A percentile compares a stretch with the other conserved stretches of the same genome.
Evolutionary conservation across 345 rosid species (phyloP).

Genomic region (Pistacia integerrima): DNA sequence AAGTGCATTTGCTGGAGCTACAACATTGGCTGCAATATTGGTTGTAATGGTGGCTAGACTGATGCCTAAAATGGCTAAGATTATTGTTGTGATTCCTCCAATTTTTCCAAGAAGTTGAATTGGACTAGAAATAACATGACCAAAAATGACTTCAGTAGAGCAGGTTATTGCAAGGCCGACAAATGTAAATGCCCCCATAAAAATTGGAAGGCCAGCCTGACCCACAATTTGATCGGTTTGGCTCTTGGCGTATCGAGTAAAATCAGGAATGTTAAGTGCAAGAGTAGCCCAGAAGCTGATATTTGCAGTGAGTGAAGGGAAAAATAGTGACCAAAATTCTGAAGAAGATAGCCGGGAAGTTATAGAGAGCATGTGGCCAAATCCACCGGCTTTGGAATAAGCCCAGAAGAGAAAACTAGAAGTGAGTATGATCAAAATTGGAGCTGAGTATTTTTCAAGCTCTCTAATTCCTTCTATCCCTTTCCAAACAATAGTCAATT

Average conservation of each 20-base stretch:
- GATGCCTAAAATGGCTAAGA: constrained; percentile 75
- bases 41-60: constrained; percentile 84
- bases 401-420: constrained; percentile 76
- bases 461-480: constrained; percentile 86
- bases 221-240: constrained; percentile 82
- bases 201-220: constrained; percentile 80
- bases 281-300: constrained; percentile 94
- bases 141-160: constrained; percentile 76
- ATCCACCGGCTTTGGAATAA: constrained; percentile 76
- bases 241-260: constrained; percentile 72
- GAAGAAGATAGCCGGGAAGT: constrained; percentile 62
- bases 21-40: constrained; percentile 90
- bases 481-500: constrained; percentile 64
- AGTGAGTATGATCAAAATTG: constrained; percentile 67
- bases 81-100: constrained; percentile 63
- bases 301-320: constrained; percentile 91
- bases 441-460: constrained; percentile 85
- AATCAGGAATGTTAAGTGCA: constrained; percentile 92
- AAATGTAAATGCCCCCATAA: constrained; percentile 88
- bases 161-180: constrained; percentile 84
- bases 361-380: constrained; percentile 68
- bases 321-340: constrained; percentile 84
- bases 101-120: constrained; percentile 73
- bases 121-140: constrained; percentile 76
- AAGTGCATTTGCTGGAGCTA: constrained; percentile 91